Evolutionary conservation across 306 rosid genomes (phyloP).

Genomic region (Prosopis cineraria): DNA sequence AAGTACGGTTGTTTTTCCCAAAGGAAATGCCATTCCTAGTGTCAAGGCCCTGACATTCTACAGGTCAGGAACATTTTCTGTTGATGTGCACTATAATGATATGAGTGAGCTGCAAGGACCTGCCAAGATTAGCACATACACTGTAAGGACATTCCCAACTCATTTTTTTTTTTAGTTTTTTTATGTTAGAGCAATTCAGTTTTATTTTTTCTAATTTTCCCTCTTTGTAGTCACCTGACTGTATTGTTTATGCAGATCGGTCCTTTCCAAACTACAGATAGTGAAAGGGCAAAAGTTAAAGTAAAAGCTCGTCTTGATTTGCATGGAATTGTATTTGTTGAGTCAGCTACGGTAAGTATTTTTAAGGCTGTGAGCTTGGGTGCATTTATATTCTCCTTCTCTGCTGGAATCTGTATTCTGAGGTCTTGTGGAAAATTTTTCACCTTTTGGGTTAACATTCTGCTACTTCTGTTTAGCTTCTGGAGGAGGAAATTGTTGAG

Average conservation of each 20-base stretch:
- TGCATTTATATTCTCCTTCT: neutral
- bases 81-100: constrained; percentile 78
- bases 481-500: constrained; percentile 90
- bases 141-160: constrained; percentile 49
- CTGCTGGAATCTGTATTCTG: neutral
- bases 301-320: constrained; percentile 77
- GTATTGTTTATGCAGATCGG: constrained; percentile 65
- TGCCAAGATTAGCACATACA: constrained; percentile 76
- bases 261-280: constrained; percentile 69
- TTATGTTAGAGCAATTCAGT: neutral
- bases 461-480: constrained; percentile 52
- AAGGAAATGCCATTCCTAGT: constrained; percentile 84
- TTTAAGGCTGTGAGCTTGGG: neutral
- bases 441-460: neutral
- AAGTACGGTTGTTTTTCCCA: constrained; percentile 69
- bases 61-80: constrained; percentile 70
- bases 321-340: constrained; percentile 80
- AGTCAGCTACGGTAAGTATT: constrained; percentile 76
- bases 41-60: constrained; percentile 70
- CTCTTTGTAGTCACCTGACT: neutral
- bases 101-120: constrained; percentile 58
- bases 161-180: neutral
- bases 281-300: constrained; percentile 71
- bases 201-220: neutral
- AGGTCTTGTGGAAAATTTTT: neutral